Percentiles rank a stretch among this genome's conserved stretches.
These are phyloP conservation scores for Rhododendron mucronatum DNA, from an alignment of 148 eudicot genomes.

Conservation along the genomic window DNA sequence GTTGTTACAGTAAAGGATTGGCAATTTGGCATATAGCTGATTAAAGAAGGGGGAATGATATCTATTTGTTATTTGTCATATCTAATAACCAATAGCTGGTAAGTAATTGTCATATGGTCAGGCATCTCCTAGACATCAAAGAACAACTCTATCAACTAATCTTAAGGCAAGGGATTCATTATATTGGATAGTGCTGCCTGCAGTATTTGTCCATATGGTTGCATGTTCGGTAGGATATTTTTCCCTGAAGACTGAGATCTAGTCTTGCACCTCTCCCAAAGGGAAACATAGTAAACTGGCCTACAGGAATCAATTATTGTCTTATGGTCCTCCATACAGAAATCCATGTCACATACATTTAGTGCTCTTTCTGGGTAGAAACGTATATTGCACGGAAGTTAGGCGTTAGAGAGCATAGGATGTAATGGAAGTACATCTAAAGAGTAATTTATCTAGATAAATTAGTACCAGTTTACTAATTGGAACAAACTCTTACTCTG, in stretches of 20 bases:
- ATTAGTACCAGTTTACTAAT: neutral
- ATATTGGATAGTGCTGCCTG: neutral
- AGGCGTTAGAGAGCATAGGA: neutral
- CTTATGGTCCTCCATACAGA: neutral
- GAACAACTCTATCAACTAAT: neutral
- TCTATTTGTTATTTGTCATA: neutral
- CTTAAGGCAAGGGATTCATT: neutral
- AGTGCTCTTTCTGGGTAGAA: neutral
- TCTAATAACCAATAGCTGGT: neutral
- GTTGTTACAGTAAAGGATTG: neutral
- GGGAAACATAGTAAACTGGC: neutral
- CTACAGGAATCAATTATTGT: neutral
- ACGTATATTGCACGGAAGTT: neutral
- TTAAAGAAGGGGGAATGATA: neutral
- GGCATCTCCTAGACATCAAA: neutral
- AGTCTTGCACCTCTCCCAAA: neutral
- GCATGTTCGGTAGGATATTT: neutral
- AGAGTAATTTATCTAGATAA: neutral
- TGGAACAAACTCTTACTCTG: neutral
- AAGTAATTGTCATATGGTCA: neutral
- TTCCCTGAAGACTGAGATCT: neutral
- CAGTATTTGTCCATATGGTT: neutral
- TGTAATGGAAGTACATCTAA: neutral
- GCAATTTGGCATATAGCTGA: neutral
- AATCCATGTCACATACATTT: neutral